phyloP scores from a whole-genome alignment of 805 yeast species.

The Candida alai region DNA sequence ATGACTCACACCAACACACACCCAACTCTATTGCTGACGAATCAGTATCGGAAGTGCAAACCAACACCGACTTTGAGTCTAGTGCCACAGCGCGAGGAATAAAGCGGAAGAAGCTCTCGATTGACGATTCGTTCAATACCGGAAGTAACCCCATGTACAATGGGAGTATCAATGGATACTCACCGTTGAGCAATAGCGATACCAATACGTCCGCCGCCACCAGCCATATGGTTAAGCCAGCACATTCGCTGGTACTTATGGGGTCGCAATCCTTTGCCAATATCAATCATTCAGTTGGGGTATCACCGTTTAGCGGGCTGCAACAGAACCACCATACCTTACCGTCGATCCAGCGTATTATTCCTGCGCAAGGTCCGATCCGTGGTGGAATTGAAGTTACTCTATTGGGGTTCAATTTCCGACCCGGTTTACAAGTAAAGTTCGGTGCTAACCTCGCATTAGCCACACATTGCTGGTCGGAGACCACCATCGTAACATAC shows the following conservation, averaged over 20 bases:
- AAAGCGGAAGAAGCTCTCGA: slow-evolving; percentile 48
- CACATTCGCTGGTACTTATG: slow-evolving; percentile 4
- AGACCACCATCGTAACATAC: slow-evolving; percentile 86
- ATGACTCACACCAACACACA: slow-evolving; percentile 42
- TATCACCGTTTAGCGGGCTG: neutral
- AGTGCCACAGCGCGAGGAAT: slow-evolving; percentile 40
- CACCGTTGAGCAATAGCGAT: slow-evolving; percentile 46
- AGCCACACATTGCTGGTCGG: slow-evolving; percentile 95
- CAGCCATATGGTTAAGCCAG: slow-evolving; percentile 6
- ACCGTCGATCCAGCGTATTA: slow-evolving; percentile 77
- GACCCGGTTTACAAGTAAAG: slow-evolving; percentile 75
- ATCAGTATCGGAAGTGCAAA: slow-evolving; percentile 51
- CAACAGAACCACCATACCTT: slow-evolving; percentile 11
- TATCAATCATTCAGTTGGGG: neutral
- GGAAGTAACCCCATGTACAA: slow-evolving; percentile 36
- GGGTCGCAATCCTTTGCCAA: slow-evolving; percentile 5
- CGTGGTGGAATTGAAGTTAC: slow-evolving; percentile 97
- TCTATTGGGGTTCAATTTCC: slow-evolving; percentile 79
- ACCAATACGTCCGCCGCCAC: slow-evolving; percentile 31
- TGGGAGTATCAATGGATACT: slow-evolving; percentile 36
- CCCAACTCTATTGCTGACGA: slow-evolving; percentile 58
- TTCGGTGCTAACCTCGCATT: slow-evolving; percentile 80
- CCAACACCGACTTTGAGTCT: slow-evolving; percentile 30
- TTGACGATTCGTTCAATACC: slow-evolving; percentile 39
- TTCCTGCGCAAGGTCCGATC: slow-evolving; percentile 93